Percentiles rank a stretch among this genome's conserved stretches.
Evolutionary conservation across 192 early-diverging fungal genomes (phyloP).

Genomic region (Glomus cerebriforme): DNA sequence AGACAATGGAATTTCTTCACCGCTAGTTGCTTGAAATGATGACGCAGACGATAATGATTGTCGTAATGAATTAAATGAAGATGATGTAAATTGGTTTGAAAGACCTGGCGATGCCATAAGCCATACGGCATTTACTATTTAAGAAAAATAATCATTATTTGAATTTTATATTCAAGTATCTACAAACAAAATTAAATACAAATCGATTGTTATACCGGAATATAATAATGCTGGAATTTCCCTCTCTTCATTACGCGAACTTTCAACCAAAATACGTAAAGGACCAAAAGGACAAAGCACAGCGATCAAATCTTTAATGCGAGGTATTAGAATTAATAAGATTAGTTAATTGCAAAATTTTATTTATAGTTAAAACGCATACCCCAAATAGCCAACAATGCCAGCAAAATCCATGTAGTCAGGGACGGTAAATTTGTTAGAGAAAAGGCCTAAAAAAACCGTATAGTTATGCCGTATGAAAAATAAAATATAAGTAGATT

Average conservation of each 20-base stretch:
- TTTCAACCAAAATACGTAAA: conserved; percentile 77
- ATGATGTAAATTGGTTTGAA: conserved; percentile 11
- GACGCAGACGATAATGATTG: background rate
- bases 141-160: background rate
- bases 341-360: background rate
- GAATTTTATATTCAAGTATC: background rate
- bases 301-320: conserved; percentile 72
- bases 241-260: conserved; percentile 67
- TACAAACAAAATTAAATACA: background rate
- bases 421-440: conserved; percentile 67
- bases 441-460: conserved; percentile 63
- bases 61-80: conserved; percentile 26
- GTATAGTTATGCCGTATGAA: background rate
- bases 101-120: conserved; percentile 68
- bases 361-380: conserved; percentile 13
- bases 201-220: conserved; percentile 42
- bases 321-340: background rate
- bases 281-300: conserved; percentile 92
- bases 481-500: background rate
- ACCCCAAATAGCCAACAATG: conserved; percentile 82
- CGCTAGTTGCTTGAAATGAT: conserved; percentile 14
- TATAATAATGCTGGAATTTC: conserved; percentile 81
- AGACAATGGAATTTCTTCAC: conserved; percentile 27
- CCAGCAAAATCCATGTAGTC: conserved; percentile 84
- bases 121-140: conserved; percentile 63